Evolutionary conservation across 257 asterid species (phyloP).

Genomic region (Nicotiana tabacum): DNA sequence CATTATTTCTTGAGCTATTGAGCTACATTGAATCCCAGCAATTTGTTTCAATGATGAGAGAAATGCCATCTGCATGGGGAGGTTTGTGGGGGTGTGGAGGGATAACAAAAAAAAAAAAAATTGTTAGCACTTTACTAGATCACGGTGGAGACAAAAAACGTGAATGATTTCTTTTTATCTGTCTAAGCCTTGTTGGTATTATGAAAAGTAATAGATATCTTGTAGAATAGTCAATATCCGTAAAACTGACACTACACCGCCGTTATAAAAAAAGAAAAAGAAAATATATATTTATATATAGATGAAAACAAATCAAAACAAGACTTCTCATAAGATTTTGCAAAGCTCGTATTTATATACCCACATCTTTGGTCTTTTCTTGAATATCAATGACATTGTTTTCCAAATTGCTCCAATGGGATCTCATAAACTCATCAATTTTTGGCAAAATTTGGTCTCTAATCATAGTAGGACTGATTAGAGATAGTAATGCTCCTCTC

Average conservation of each 20-base stretch:
- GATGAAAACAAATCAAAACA: too few species aligned
- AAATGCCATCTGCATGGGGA: slow-evolving; percentile 44
- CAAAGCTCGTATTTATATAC: background rate
- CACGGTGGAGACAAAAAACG: background rate
- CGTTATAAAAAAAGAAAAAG: too few species aligned
- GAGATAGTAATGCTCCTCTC: slow-evolving; percentile 55
- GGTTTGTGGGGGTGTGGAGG: background rate
- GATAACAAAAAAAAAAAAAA: too few species aligned
- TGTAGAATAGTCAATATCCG: too few species aligned
- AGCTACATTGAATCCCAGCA: slow-evolving; percentile 31
- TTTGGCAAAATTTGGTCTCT: slow-evolving; percentile 44
- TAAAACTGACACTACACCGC: too few species aligned
- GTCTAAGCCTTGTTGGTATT: too few species aligned
- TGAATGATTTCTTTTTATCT: background rate
- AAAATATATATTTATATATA: too few species aligned
- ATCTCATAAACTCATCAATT: slow-evolving; percentile 45
- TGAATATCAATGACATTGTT: slow-evolving; percentile 50
- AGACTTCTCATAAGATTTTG: background rate
- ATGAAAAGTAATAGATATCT: too few species aligned
- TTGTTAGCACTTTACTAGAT: background rate
- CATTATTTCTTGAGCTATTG: slow-evolving; percentile 33
- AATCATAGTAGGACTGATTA: slow-evolving; percentile 50
- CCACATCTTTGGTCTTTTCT: slow-evolving; percentile 58
- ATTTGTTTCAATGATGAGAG: slow-evolving; percentile 41
- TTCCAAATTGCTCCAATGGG: slow-evolving; percentile 53